These are phyloP conservation scores for Beauveria medogensis DNA, from an alignment of 2,329 filamentous ascomycete genomes.

Conservation along the genomic window DNA sequence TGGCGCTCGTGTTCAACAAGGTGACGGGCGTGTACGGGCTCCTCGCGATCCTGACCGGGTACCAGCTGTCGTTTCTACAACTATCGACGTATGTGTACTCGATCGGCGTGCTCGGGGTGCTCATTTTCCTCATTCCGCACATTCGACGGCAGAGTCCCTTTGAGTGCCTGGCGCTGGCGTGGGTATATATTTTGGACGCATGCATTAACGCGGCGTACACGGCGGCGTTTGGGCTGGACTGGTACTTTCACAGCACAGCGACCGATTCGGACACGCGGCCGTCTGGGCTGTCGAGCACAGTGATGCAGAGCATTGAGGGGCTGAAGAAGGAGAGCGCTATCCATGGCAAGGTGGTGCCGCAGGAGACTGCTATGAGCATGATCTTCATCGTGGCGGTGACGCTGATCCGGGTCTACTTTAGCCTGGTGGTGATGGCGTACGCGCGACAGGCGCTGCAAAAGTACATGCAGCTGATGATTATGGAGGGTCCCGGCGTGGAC, in stretches of 20 bases:
- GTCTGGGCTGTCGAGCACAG: constrained; percentile 16
- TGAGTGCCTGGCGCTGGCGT: constrained; percentile 72
- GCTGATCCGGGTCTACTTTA: constrained; percentile 72
- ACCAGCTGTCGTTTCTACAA: constrained; percentile 72
- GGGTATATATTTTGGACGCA: constrained; percentile 78
- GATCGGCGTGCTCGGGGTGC: constrained; percentile 57
- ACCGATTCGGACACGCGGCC: constrained; percentile 26
- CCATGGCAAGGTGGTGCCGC: constrained; percentile 34
- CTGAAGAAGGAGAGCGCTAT: constrained; percentile 25
- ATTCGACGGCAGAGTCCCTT: constrained; percentile 73
- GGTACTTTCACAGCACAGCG: constrained; percentile 65
- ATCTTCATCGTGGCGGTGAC: constrained; percentile 67
- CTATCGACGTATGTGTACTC: constrained; percentile 90
- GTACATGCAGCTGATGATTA: constrained; percentile 41
- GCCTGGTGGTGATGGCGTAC: constrained; percentile 74
- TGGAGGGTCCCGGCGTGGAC: constrained; percentile 40
- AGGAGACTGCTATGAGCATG: constrained; percentile 65
- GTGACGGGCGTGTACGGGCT: constrained; percentile 84
- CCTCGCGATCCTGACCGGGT: constrained; percentile 81
- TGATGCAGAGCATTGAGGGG: constrained; percentile 26
- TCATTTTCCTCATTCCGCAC: constrained; percentile 66
- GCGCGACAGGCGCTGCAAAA: constrained; percentile 69
- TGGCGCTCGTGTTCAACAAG: constrained; percentile 85
- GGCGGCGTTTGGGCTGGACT: constrained; percentile 69
- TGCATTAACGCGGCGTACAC: constrained; percentile 78